These are phyloP conservation scores for Lasiodiplodia theobromae DNA, from an alignment of 2,329 filamentous ascomycete species.

Conservation along the genomic window DNA sequence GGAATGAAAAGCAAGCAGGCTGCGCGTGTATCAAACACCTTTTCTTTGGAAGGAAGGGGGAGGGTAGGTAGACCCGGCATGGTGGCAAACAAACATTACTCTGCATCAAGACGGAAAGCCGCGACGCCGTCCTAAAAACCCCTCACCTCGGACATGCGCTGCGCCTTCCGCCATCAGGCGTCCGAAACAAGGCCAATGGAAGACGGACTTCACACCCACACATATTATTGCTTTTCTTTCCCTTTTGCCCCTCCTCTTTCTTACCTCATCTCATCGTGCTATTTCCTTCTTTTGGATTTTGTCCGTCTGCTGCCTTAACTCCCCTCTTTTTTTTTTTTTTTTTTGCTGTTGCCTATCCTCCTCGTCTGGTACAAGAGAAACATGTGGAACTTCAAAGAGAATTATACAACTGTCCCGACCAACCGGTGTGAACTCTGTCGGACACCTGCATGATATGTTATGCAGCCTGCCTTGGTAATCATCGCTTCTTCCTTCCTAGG, in stretches of 20 bases:
- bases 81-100: neutral
- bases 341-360: too few species aligned
- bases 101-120: neutral
- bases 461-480: constrained; percentile 7
- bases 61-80: neutral
- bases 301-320: neutral
- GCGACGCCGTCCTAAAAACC: neutral
- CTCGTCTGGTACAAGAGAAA: neutral
- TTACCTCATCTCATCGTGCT: neutral
- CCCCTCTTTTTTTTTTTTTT: neutral
- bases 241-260: neutral
- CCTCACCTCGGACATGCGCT: neutral
- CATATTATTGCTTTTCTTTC: neutral
- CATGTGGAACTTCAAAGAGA: neutral
- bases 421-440: neutral
- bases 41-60: neutral
- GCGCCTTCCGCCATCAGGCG: neutral
- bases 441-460: neutral
- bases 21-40: neutral
- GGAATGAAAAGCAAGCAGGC: neutral
- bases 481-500: neutral
- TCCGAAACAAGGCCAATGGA: neutral
- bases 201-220: neutral
- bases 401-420: neutral
- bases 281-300: neutral